These are phyloP conservation scores for Rhodotorula sp. DNA, from an alignment of 1,284 basidiomycete genomes.

Conservation along the genomic window DNA sequence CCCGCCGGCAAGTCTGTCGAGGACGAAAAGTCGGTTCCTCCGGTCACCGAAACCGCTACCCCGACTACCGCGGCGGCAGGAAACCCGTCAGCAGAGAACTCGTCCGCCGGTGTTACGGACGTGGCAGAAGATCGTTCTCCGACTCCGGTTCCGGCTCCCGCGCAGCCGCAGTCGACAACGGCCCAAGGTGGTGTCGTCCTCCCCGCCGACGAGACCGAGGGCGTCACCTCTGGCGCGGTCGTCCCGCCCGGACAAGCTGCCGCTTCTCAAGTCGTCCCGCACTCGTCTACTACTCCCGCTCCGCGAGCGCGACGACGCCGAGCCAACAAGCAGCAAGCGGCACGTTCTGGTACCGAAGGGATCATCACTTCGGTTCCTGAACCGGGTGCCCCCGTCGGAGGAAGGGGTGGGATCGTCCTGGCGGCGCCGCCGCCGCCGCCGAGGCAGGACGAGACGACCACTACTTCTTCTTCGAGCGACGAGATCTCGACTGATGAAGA, in stretches of 20 bases:
- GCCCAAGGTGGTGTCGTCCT: conserved; percentile 46
- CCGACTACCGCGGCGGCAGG: conserved; percentile 9
- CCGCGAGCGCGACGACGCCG: conserved; percentile 6
- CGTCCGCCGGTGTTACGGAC: conserved; percentile 7
- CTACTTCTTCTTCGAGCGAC: conserved; percentile 33
- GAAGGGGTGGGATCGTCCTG: conserved; percentile 8
- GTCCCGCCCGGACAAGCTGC: conserved; percentile 62
- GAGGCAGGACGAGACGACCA: neutral
- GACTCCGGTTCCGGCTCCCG: neutral
- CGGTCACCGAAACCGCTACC: neutral
- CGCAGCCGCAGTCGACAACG: conserved; percentile 6
- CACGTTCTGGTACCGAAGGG: conserved; percentile 17
- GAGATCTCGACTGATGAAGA: conserved; percentile 50
- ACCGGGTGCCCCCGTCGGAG: conserved; percentile 25
- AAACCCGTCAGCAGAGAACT: neutral
- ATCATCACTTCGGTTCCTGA: conserved; percentile 41
- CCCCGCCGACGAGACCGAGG: conserved; percentile 59
- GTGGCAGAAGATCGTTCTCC: conserved; percentile 1
- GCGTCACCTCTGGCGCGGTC: conserved; percentile 66
- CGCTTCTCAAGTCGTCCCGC: neutral
- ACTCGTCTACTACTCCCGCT: neutral
- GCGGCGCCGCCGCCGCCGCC: neutral
- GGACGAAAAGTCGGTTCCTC: neutral
- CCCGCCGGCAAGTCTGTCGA: neutral
- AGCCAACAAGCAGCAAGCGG: conserved; percentile 51